Conservation (phyloP, 1,139 yeast species). For the Debaryomyces sp. region DNA sequence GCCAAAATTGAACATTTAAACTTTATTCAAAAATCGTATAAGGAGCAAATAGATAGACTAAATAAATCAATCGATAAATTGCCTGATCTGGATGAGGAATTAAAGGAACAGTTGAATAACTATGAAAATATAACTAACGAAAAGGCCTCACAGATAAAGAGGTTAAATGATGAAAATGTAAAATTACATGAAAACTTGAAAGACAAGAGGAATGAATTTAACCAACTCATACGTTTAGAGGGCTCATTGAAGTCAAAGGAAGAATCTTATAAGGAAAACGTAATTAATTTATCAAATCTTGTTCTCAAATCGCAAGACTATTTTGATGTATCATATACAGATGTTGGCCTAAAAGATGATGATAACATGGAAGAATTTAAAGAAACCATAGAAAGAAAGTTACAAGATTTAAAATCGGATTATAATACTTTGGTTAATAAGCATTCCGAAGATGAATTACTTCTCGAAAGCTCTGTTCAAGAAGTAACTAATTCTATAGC, state of each 20-base stretch:
- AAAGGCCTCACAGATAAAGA: slow-evolving; percentile 31
- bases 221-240: slow-evolving; percentile 48
- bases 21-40: slow-evolving; percentile 46
- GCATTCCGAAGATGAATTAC: slow-evolving; percentile 4
- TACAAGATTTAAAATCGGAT: not conserved
- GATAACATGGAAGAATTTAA: slow-evolving; percentile 14
- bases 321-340: slow-evolving; percentile 1
- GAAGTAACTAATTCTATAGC: slow-evolving; percentile 35
- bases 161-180: slow-evolving; percentile 14
- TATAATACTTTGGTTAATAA: slow-evolving; percentile 1
- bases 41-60: slow-evolving; percentile 54
- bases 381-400: slow-evolving; percentile 3
- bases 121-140: slow-evolving; percentile 52
- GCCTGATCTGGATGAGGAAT: slow-evolving; percentile 51
- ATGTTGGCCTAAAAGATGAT: slow-evolving; percentile 11
- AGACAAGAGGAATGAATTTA: slow-evolving; percentile 34
- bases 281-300: not conserved
- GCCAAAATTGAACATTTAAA: slow-evolving; percentile 63
- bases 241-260: slow-evolving; percentile 63
- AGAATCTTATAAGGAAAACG: slow-evolving; percentile 21
- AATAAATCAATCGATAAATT: slow-evolving; percentile 47
- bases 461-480: slow-evolving; percentile 14
- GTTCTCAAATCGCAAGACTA: not conserved
- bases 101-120: slow-evolving; percentile 53
- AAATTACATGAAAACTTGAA: slow-evolving; percentile 20